These are phyloP conservation scores for Penicillium steckii DNA, from an alignment of 495 filamentous ascomycete genomes.

Conservation along the genomic window DNA sequence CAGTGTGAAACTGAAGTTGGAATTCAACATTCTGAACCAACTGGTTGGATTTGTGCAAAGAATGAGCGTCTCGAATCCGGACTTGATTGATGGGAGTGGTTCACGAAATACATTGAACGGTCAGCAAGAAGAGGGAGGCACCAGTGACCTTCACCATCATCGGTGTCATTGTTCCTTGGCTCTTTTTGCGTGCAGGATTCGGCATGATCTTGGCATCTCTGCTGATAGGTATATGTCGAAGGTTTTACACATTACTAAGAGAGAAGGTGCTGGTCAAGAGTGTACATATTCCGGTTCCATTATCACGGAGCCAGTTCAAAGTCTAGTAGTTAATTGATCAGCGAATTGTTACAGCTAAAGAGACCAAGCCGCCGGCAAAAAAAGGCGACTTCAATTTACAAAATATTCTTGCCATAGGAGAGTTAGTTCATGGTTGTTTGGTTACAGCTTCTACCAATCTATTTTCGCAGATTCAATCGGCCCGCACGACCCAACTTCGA, in stretches of 20 bases:
- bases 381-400: background rate
- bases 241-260: background rate
- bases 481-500: background rate
- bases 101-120: background rate
- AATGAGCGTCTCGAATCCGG: background rate
- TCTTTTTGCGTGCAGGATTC: background rate
- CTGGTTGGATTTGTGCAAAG: conserved; percentile 2
- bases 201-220: background rate
- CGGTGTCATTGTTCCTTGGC: background rate
- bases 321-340: background rate
- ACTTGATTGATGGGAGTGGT: background rate
- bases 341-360: background rate
- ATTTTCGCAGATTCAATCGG: background rate
- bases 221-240: background rate
- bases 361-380: background rate
- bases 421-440: background rate
- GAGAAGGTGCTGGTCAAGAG: background rate
- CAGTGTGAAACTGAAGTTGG: conserved; percentile 7
- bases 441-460: background rate
- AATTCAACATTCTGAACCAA: conserved; percentile 3
- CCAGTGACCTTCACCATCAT: background rate
- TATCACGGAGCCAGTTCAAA: background rate
- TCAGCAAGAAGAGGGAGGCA: background rate
- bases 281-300: background rate
- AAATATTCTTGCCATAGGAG: background rate